phyloP scores from a whole-genome alignment of 2,329 filamentous ascomycete species.

The Didymella exigua region DNA sequence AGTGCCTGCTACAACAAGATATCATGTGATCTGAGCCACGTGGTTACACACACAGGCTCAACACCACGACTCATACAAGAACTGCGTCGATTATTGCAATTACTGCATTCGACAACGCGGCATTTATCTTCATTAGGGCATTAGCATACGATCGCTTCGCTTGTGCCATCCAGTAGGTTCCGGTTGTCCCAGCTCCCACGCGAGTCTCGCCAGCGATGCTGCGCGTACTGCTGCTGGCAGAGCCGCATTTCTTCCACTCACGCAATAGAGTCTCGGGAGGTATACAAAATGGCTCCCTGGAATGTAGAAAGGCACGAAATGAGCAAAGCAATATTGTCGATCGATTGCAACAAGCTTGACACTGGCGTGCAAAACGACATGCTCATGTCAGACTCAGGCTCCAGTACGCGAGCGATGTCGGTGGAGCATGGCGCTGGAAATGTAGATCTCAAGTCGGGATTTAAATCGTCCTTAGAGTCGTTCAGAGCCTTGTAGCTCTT shows the following conservation, averaged over 20 bases:
- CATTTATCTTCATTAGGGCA: conserved; percentile 18
- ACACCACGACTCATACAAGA: conserved; percentile 22
- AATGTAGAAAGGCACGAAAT: conserved; percentile 26
- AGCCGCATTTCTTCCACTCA: neutral
- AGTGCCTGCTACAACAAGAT: no score
- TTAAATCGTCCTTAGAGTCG: neutral
- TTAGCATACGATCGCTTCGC: conserved; percentile 16
- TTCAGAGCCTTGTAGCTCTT: conserved; percentile 5
- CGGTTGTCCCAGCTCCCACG: conserved; percentile 9
- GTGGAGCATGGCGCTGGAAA: no score
- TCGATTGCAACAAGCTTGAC: neutral
- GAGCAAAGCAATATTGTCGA: conserved; percentile 12
- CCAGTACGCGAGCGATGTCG: neutral
- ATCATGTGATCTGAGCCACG: no score
- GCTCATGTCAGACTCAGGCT: no score
- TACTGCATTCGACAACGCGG: conserved; percentile 8
- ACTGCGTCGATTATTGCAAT: conserved; percentile 16
- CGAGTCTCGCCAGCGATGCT: conserved; percentile 19
- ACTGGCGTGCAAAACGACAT: neutral
- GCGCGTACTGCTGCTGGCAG: conserved; percentile 17
- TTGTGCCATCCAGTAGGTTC: conserved; percentile 9
- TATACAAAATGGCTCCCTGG: conserved; percentile 29
- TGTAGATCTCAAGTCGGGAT: neutral
- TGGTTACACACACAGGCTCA: no score
- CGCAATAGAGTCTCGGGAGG: conserved; percentile 13